Percentiles rank a stretch among this genome's conserved stretches.
Evolutionary conservation across 208 protist species (phyloP).

Genomic region (Leishmania amazonensis): DNA sequence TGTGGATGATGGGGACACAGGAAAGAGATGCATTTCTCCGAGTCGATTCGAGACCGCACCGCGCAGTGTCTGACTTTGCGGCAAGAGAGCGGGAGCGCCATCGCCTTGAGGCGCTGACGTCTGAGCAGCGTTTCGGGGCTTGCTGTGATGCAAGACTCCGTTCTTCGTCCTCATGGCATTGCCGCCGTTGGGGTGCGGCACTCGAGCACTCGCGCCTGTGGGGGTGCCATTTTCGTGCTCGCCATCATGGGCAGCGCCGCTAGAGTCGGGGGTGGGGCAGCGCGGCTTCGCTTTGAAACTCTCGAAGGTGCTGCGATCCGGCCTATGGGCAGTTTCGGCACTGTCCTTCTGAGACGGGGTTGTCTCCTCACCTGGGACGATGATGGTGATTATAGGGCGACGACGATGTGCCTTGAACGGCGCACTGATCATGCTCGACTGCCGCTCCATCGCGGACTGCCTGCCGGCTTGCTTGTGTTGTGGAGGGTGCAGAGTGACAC

Average conservation of each 20-base stretch:
- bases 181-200: background rate
- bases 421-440: background rate
- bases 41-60: background rate
- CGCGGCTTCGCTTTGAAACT: conserved; percentile 35
- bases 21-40: background rate
- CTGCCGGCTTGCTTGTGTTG: background rate
- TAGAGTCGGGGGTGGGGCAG: background rate
- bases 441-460: conserved; percentile 11
- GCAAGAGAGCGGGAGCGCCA: background rate
- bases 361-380: conserved; percentile 15
- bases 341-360: conserved; percentile 1
- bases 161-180: background rate
- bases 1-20: background rate
- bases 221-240: background rate
- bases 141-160: background rate
- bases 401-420: background rate
- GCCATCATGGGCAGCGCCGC: background rate
- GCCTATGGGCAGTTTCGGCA: background rate
- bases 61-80: background rate
- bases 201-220: background rate
- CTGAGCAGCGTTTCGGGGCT: background rate
- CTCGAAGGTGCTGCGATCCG: conserved; percentile 19
- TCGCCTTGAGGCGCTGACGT: background rate
- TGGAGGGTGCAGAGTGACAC: background rate
- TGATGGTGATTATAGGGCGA: conserved; percentile 28